Conservation (phyloP, 129 eudicot genomes). For the Flaveria brownii region DNA sequence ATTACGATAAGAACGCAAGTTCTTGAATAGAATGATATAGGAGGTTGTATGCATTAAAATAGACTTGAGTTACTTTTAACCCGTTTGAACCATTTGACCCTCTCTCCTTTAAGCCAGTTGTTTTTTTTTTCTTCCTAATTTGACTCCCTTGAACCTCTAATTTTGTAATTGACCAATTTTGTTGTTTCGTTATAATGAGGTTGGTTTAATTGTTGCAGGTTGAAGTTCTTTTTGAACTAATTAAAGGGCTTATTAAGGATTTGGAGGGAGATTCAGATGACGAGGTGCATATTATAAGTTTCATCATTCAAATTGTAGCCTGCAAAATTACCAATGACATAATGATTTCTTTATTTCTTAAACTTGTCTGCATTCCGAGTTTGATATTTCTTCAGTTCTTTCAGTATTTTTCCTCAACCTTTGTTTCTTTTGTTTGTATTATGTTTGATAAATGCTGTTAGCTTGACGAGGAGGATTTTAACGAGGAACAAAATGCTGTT, state of each 20-base stretch:
- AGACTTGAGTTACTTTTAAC: no score
- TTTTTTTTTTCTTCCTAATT: no score
- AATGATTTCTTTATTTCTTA: slow-evolving; percentile 19
- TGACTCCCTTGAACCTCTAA: neutral
- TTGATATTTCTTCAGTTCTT: neutral
- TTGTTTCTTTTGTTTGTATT: slow-evolving; percentile 26
- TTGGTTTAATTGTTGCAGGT: slow-evolving; percentile 58
- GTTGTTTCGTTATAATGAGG: slow-evolving; percentile 26
- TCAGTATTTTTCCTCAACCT: neutral
- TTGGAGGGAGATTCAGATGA: slow-evolving; percentile 59
- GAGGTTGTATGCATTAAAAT: no score
- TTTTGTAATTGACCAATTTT: slow-evolving; percentile 17
- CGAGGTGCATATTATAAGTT: slow-evolving; percentile 58
- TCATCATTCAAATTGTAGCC: slow-evolving; percentile 21
- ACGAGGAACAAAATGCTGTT: slow-evolving; percentile 96
- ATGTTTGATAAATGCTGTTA: slow-evolving; percentile 29
- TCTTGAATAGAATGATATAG: no score
- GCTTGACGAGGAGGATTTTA: slow-evolving; percentile 98
- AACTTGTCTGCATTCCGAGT: neutral
- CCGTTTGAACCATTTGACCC: no score
- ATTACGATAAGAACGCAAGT: no score
- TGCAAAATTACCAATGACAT: slow-evolving; percentile 18
- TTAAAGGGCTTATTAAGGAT: slow-evolving; percentile 89
- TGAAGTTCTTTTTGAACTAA: slow-evolving; percentile 88
- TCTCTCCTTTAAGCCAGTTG: no score